A percentile compares a stretch with the other conserved stretches of the same genome.
phyloP scores from a whole-genome alignment of 2,329 filamentous ascomycete genomes.

The Diaporthe velutina region DNA sequence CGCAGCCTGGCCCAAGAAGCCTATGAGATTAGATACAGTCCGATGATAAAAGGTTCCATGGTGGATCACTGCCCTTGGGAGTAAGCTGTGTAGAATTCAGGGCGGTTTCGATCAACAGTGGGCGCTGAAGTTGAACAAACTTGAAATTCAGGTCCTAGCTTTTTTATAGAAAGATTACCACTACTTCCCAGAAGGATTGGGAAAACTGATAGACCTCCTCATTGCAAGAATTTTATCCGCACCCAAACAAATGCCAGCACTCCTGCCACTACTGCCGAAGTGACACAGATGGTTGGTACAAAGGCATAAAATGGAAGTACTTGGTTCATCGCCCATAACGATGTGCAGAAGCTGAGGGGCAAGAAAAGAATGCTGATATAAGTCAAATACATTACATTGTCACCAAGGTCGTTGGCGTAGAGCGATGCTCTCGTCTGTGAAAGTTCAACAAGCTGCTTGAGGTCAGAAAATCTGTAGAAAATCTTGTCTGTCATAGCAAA shows the following conservation, averaged over 20 bases:
- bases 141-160: background rate
- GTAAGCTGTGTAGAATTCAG: too few relatives aligned
- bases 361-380: constrained; percentile 6
- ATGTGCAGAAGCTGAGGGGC: background rate
- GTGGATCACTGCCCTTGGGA: too few relatives aligned
- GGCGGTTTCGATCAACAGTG: too few relatives aligned
- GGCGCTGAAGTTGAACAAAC: too few relatives aligned
- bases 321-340: constrained; percentile 3
- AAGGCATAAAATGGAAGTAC: background rate
- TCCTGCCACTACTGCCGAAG: background rate
- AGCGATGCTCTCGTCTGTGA: background rate
- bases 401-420: background rate
- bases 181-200: background rate
- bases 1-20: too few relatives aligned
- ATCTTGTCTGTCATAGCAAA: too few relatives aligned
- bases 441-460: background rate
- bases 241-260: background rate
- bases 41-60: too few relatives aligned
- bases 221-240: background rate
- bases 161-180: background rate
- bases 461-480: background rate
- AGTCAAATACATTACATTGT: background rate
- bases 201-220: background rate
- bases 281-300: background rate
- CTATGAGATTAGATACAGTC: too few relatives aligned